phyloP scores from a whole-genome alignment of 2,329 filamentous ascomycete genomes.

The Chaetomium sp. region DNA sequence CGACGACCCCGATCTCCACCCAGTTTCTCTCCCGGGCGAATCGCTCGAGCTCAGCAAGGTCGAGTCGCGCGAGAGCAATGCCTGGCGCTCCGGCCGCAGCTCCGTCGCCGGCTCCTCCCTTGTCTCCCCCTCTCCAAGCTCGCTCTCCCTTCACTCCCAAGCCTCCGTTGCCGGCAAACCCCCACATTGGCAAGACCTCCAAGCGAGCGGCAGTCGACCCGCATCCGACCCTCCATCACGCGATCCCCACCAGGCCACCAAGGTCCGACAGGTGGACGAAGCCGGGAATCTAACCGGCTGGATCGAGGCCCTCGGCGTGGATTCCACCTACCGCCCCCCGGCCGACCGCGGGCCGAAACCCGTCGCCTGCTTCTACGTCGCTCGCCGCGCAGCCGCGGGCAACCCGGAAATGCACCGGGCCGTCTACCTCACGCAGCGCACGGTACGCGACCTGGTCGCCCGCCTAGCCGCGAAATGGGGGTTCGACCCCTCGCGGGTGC shows the following conservation, averaged over 20 bases:
- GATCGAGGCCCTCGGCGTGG: conserved; percentile 91
- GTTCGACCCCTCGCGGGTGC: conserved; percentile 65
- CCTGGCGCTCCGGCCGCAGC: conserved; percentile 50
- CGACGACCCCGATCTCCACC: conserved; percentile 74
- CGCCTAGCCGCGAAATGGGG: conserved; percentile 74
- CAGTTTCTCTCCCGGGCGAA: conserved; percentile 66
- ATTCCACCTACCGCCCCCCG: conserved; percentile 75
- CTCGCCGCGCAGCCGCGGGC: conserved; percentile 43
- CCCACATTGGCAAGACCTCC: conserved; percentile 52
- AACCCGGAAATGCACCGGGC: conserved; percentile 68
- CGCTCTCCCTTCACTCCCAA: conserved; percentile 55
- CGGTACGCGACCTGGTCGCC: conserved; percentile 64
- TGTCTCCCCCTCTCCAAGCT: conserved; percentile 61
- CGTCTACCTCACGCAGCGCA: conserved; percentile 75
- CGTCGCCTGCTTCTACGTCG: conserved; percentile 84
- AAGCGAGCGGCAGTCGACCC: conserved; percentile 36
- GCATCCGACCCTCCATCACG: conserved; percentile 37
- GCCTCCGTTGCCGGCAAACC: conserved; percentile 37
- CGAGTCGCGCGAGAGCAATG: conserved; percentile 41
- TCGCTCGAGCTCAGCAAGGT: conserved; percentile 52
- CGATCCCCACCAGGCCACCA: conserved; percentile 37
- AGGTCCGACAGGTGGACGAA: conserved; percentile 49
- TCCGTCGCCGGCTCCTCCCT: conserved; percentile 56
- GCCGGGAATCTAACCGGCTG: conserved; percentile 66
- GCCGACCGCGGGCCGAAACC: conserved; percentile 59